Conservation (phyloP, 495 filamentous ascomycete genomes). For the Bacidia gigantensis region DNA sequence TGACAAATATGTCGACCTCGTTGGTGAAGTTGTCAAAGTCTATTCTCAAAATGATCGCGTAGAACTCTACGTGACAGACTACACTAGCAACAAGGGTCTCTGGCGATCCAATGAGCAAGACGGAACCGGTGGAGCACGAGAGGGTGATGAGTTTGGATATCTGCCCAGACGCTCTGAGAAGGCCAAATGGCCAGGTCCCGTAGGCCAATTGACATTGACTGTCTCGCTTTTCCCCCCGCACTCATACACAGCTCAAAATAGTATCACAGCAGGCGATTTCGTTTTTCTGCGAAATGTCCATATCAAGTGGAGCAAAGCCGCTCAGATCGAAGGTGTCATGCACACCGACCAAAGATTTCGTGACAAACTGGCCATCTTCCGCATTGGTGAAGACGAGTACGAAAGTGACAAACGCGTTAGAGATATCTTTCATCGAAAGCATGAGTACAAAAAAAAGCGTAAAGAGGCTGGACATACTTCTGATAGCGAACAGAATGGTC, state of each 20-base stretch:
- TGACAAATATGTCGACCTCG: constrained; percentile 50
- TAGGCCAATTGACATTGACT: constrained; percentile 57
- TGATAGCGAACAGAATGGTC: constrained; percentile 1
- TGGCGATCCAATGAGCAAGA: constrained; percentile 36
- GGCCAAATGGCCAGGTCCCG: constrained; percentile 62
- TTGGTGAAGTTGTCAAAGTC: constrained; percentile 62
- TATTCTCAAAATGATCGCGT: constrained; percentile 35
- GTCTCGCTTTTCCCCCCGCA: constrained; percentile 62
- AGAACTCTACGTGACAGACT: constrained; percentile 74
- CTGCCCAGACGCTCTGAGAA: constrained; percentile 13
- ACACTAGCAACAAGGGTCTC: constrained; percentile 54
- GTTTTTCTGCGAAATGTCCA: constrained; percentile 58
- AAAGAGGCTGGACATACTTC: constrained; percentile 23
- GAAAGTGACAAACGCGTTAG: constrained; percentile 41
- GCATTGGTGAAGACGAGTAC: constrained; percentile 27
- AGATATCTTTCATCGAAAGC: constrained; percentile 48
- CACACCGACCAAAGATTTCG: constrained; percentile 44
- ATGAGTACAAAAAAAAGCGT: constrained; percentile 44
- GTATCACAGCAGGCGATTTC: constrained; percentile 45
- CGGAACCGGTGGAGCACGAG: constrained; percentile 23
- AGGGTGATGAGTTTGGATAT: constrained; percentile 40
- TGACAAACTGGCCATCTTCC: constrained; percentile 39
- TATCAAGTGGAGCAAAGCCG: constrained; percentile 41
- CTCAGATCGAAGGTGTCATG: constrained; percentile 57
- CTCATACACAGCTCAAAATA: constrained; percentile 37